phyloP scores from a whole-genome alignment of 345 rosid species.

The Gossypium rotundifolium region DNA sequence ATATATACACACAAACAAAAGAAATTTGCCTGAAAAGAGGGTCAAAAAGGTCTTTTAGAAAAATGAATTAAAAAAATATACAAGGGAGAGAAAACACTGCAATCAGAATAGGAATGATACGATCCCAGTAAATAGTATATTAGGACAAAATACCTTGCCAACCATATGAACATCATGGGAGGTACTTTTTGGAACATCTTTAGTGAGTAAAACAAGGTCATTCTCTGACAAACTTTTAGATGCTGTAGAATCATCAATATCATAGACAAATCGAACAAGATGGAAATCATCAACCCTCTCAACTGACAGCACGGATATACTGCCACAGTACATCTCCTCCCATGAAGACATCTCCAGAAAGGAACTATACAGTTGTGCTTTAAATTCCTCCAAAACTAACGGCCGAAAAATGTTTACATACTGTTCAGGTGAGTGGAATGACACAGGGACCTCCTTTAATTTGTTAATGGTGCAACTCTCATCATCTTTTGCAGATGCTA shows the following conservation, averaged over 20 bases:
- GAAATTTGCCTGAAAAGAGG: neutral
- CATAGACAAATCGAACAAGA: slow-evolving; percentile 88
- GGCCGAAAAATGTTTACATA: slow-evolving; percentile 84
- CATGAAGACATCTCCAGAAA: slow-evolving; percentile 74
- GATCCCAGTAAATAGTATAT: neutral
- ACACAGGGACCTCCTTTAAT: slow-evolving; percentile 80
- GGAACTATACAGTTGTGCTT: slow-evolving; percentile 82
- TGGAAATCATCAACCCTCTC: slow-evolving; percentile 96
- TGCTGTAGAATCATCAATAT: slow-evolving; percentile 48
- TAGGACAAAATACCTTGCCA: slow-evolving; percentile 65
- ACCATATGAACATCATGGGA: slow-evolving; percentile 62
- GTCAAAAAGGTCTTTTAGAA: neutral
- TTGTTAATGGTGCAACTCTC: slow-evolving; percentile 32
- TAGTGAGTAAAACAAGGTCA: slow-evolving; percentile 86
- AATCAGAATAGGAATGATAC: neutral
- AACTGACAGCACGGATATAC: slow-evolving; percentile 74
- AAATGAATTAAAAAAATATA: neutral
- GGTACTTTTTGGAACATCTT: slow-evolving; percentile 54
- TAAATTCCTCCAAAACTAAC: slow-evolving; percentile 90
- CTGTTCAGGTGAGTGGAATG: slow-evolving; percentile 75
- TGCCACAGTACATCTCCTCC: slow-evolving; percentile 75
- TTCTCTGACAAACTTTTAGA: slow-evolving; percentile 70
- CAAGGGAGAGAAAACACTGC: neutral
- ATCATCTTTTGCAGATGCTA: slow-evolving; percentile 40
- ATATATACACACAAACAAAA: neutral